Evolutionary conservation across 192 early-diverging fungal species (phyloP).

Genomic region (Lobosporangium transversale): DNA sequence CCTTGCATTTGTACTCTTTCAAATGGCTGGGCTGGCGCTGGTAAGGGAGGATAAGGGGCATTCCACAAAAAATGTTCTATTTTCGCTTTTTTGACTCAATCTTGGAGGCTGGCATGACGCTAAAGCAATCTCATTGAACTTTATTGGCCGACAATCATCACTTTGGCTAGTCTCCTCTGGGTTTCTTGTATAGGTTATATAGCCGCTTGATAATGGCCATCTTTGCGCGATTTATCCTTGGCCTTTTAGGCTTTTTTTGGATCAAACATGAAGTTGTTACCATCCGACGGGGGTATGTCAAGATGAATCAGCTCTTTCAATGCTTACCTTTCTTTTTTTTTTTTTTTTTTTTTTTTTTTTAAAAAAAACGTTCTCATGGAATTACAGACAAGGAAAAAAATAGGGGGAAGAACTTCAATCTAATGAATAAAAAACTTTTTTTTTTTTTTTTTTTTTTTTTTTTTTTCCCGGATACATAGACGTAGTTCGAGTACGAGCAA

Average conservation of each 20-base stretch:
- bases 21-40: slow-evolving; percentile 55
- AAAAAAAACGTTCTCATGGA: not conserved
- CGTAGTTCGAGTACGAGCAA: slow-evolving; percentile 28
- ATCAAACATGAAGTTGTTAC: slow-evolving; percentile 72
- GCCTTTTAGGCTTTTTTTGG: slow-evolving; percentile 79
- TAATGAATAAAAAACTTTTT: no score
- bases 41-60: slow-evolving; percentile 17
- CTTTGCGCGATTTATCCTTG: slow-evolving; percentile 66
- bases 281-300: slow-evolving; percentile 73
- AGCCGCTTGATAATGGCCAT: slow-evolving; percentile 45
- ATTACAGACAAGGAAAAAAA: not conserved
- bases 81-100: not conserved
- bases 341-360: not conserved
- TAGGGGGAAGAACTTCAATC: not conserved
- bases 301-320: no score
- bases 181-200: slow-evolving; percentile 50
- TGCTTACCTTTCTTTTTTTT: no score
- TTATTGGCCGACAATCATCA: no score
- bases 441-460: not conserved
- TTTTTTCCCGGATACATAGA: no score
- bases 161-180: slow-evolving; percentile 43
- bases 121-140: slow-evolving; percentile 6
- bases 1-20: slow-evolving; percentile 54
- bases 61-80: not conserved
- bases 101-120: not conserved